phyloP scores from a whole-genome alignment of 1,284 basidiomycete genomes.

The Thelephora terrestris region DNA sequence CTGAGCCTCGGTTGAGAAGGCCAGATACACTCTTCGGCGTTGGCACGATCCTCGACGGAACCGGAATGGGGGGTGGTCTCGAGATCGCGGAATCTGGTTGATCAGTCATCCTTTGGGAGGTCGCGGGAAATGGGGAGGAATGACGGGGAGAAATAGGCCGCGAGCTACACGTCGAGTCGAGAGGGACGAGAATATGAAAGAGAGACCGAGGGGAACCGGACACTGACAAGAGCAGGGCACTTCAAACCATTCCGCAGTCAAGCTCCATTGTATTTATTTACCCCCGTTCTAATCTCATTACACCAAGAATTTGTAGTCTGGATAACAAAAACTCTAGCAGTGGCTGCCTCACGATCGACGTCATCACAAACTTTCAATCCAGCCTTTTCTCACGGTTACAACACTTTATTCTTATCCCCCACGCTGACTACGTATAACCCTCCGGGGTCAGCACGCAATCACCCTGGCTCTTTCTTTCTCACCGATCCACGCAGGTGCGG shows the following conservation, averaged over 20 bases:
- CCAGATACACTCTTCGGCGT: slow-evolving; percentile 29
- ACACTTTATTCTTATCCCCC: background rate
- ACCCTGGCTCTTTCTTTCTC: slow-evolving; percentile 11
- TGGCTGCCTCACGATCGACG: no score
- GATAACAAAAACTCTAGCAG: no score
- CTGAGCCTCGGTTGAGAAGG: slow-evolving; percentile 28
- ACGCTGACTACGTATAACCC: background rate
- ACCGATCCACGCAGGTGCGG: slow-evolving; percentile 18
- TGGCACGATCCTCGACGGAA: slow-evolving; percentile 12
- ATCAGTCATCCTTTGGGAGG: slow-evolving; percentile 3
- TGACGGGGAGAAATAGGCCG: slow-evolving; percentile 1
- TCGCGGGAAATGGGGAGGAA: slow-evolving; percentile 14
- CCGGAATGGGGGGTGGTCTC: slow-evolving; percentile 16
- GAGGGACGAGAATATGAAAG: background rate
- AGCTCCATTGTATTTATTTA: no score
- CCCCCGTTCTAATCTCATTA: no score
- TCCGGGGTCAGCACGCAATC: background rate
- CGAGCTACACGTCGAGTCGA: background rate
- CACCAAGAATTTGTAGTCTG: no score
- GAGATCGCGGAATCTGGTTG: slow-evolving; percentile 14
- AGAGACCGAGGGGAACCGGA: slow-evolving; percentile 3
- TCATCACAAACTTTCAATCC: background rate
- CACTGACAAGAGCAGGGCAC: background rate
- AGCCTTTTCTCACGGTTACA: background rate
- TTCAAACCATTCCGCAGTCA: no score